Percentiles rank a stretch among this genome's conserved stretches.
Conservation (phyloP, 2,329 filamentous ascomycete species). For the Aspergillus japonicus region DNA sequence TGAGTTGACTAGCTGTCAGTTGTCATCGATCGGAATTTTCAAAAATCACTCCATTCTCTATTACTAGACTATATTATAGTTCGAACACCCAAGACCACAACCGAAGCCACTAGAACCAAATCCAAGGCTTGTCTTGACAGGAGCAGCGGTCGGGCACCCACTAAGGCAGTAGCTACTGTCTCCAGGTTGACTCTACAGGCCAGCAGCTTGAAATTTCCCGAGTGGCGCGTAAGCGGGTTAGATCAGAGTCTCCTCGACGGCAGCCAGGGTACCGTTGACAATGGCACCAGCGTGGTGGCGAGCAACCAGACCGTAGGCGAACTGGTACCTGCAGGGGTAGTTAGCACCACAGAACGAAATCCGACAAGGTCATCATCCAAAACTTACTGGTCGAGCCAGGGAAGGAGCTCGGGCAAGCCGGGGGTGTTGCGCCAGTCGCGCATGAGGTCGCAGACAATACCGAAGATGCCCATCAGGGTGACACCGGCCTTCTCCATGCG, state of each 20-base stretch:
- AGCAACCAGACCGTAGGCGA: constrained; percentile 13
- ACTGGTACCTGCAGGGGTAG: constrained; percentile 12
- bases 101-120: neutral
- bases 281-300: constrained; percentile 15
- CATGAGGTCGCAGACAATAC: constrained; percentile 67
- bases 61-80: neutral
- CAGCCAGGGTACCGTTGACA: constrained; percentile 9
- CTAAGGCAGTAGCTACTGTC: neutral
- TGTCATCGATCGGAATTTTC: no score
- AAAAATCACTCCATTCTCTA: no score
- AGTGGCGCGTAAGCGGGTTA: neutral
- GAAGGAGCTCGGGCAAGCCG: constrained; percentile 57
- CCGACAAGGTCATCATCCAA: no score
- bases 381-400: constrained; percentile 55
- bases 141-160: neutral
- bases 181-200: neutral
- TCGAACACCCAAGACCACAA: neutral
- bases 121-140: neutral
- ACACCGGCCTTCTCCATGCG: constrained; percentile 68
- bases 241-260: constrained; percentile 10
- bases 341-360: neutral
- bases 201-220: neutral
- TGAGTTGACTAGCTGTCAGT: no score
- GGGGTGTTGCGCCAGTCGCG: constrained; percentile 64
- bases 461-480: constrained; percentile 53